Percentiles rank a stretch among this genome's conserved stretches.
Conservation (phyloP, 176 grass and related monocot species). For the Carex myosuroides region DNA sequence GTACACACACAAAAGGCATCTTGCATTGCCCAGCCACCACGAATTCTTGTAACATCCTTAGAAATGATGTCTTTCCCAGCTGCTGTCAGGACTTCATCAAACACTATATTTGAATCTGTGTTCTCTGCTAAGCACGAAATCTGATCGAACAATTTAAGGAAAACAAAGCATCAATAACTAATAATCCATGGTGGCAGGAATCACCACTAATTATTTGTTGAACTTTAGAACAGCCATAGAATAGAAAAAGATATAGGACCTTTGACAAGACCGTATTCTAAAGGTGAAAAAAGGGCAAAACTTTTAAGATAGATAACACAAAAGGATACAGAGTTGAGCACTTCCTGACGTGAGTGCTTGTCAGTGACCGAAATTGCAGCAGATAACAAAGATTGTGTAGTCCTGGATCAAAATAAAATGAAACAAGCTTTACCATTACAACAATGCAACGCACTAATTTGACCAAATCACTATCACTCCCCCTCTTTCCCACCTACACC, state of each 20-base stretch:
- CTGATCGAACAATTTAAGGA: slow-evolving; percentile 55
- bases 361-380: slow-evolving; percentile 65
- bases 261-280: background rate
- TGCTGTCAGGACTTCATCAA: slow-evolving; percentile 81
- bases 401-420: slow-evolving; percentile 43
- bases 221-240: background rate
- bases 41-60: slow-evolving; percentile 89
- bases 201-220: background rate
- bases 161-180: slow-evolving; percentile 5
- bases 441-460: background rate
- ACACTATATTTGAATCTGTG: slow-evolving; percentile 67
- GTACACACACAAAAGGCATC: slow-evolving; percentile 86
- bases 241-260: background rate
- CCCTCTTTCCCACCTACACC: background rate
- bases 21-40: slow-evolving; percentile 90
- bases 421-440: background rate
- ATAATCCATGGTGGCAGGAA: background rate
- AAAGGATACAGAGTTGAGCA: slow-evolving; percentile 87
- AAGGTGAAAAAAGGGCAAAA: background rate
- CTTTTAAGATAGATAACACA: slow-evolving; percentile 2
- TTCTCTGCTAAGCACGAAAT: slow-evolving; percentile 96
- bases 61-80: slow-evolving; percentile 86
- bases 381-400: slow-evolving; percentile 79
- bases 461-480: background rate
- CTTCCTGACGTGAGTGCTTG: slow-evolving; percentile 74